Base-by-base conservation (phyloP, 441 rosid genomes). In the Adansonia rubrostipa region DNA sequence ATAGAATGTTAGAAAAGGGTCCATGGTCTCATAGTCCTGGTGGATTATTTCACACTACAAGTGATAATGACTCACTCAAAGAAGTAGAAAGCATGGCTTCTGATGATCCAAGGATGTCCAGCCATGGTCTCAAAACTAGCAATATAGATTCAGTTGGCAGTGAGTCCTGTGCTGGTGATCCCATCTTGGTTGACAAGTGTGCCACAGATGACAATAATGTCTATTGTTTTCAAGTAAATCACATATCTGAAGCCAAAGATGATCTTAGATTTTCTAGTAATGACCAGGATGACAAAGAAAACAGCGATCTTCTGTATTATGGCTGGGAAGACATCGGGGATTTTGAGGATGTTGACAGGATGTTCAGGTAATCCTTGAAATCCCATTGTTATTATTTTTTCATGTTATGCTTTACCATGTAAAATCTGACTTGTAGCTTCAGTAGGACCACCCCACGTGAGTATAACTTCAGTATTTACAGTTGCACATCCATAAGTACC, bases 301-400 rank as follows among this genome's bases (percentile, higher is more conserved):
- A 79, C 76, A 80, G 76, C 68, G 96, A 89, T 78, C 90, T 92
- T 24, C 85, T 89, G 62, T 81, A 85, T 78, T 95, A 89, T 82
- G 93, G 87, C 45, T 95, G 97, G 97, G 89, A 89, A 80, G 97
- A 95, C 73, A 89, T 95, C 48, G 97, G 89, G 58, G 92, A 91
- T 82, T 93, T 95, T 84, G 98, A 93, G 85, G 97, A 95, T 81
- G 92, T 94, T 78, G 94, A 94, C 87, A 86, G 88, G 82, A 92
- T 95, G 93, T 92, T 95, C 77, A 89, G 98, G 98, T 95, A 85
- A 76, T 77, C 0, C 19, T 71, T 64, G 22, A 68, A 33, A 28
- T 62, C 70, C 20, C 73, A 47, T 69, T 3, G 5, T 47, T 20
- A 47, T 6, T 64, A 36, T 13, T 64, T 22, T 69, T 47, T 57